Evolutionary conservation across 805 yeast species (phyloP), one percentile per base, ranked within the genome.

Genomic region (Wickerhamomyces silvicola): DNA sequence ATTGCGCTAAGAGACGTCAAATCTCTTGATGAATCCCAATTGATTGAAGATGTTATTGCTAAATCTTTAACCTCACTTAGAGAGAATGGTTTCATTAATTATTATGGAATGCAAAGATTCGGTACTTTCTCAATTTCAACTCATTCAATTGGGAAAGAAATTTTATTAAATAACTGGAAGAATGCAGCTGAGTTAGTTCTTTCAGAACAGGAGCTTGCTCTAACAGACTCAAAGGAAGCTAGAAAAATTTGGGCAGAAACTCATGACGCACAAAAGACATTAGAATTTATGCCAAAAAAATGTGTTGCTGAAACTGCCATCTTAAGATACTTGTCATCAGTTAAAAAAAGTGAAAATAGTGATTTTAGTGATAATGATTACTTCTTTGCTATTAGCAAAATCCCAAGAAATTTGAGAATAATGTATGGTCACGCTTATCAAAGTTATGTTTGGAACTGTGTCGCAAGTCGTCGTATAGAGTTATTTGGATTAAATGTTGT

Each of bases 361-460:
- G 63, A 57, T 16, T 79, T 64, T 46, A 52, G 68, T 13, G 55
- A 60, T 4, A 65, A 68, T 33, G 66, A 82, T n/a, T 84, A 78
- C 54, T 77, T 84, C 50, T 75, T 73, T 38, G 92, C 94, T 3
- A 70, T 94, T 27, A 78, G 82, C 81, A 75, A 86, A 36, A 82
- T 92, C 43, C 97, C 98, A 21, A 74, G 95, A 57, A 88, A 88
- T 53, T 65, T 92, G 53, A 70, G 96, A 54, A 75, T 88, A 37
- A 90, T 92, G 94, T 92, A 92, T 52, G 95, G 83, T 3, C 99
- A 92, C 59, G 95, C 98, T 4, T 94, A 94, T 56, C 98, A 92
- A 60, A 85, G 96, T 42, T 92, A 80, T 51, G 73, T 92, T 18
- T 94, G 98, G 99, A 94, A 94, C 52, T 54, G 69, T 32, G 94